phyloP scores from a whole-genome alignment of 2,329 filamentous ascomycete genomes.

The Aspergillus fischeri region DNA sequence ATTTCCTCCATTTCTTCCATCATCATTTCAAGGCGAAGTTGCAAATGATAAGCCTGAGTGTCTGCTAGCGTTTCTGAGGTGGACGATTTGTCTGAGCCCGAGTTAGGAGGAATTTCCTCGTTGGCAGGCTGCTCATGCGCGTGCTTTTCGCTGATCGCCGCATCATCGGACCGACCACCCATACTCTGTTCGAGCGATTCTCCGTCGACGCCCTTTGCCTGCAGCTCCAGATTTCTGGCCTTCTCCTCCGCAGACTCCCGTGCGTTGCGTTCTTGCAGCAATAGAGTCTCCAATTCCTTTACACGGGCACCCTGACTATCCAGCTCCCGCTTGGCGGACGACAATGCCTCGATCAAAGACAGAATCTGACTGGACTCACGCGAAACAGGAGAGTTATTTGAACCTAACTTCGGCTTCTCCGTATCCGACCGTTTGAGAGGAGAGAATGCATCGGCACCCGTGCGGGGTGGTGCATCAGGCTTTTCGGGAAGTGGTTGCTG shows the following conservation, averaged over 20 bases:
- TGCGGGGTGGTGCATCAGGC: slow-evolving; percentile 60
- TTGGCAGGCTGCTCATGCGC: slow-evolving; percentile 10
- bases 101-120: slow-evolving; percentile 4
- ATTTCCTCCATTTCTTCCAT: slow-evolving; percentile 75
- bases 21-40: slow-evolving; percentile 71
- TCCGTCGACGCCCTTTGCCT: slow-evolving; percentile 37
- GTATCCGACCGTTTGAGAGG: slow-evolving; percentile 72
- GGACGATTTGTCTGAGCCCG: slow-evolving; percentile 27
- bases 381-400: slow-evolving; percentile 42
- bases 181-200: neutral
- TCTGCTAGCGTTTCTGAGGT: slow-evolving; percentile 24
- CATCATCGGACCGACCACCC: neutral
- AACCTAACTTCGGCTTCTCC: slow-evolving; percentile 61
- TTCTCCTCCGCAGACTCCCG: slow-evolving; percentile 80
- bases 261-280: slow-evolving; percentile 75
- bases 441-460: slow-evolving; percentile 42
- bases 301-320: slow-evolving; percentile 77
- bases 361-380: slow-evolving; percentile 70
- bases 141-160: slow-evolving; percentile 2
- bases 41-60: slow-evolving; percentile 48
- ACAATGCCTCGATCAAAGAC: slow-evolving; percentile 78
- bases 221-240: slow-evolving; percentile 65
- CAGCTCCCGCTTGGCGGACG: slow-evolving; percentile 78
- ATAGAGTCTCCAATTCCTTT: slow-evolving; percentile 72
- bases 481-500: slow-evolving; percentile 93